Percentiles rank a stretch among this genome's conserved stretches.
phyloP scores from a whole-genome alignment of 2,329 filamentous ascomycete species.

The Hypoxylon sp. region DNA sequence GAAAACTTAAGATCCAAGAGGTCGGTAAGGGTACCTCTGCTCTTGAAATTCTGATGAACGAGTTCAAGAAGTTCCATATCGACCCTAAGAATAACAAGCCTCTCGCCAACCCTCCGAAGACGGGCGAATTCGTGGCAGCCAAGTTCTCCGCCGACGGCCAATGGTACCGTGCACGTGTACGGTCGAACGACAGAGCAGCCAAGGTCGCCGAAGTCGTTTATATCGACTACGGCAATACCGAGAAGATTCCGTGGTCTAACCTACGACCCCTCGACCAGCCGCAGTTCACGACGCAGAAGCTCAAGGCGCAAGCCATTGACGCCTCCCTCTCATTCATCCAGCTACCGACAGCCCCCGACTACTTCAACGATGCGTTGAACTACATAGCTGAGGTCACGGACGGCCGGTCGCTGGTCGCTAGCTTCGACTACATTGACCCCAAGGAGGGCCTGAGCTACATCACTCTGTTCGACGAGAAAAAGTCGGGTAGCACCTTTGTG shows the following conservation, averaged over 20 bases:
- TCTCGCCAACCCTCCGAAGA: conserved; percentile 83
- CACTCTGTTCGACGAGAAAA: conserved; percentile 85
- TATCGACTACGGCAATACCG: conserved; percentile 96
- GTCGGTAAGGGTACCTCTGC: conserved; percentile 88
- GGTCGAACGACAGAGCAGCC: conserved; percentile 90
- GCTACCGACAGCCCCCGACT: conserved; percentile 84
- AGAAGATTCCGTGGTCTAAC: conserved; percentile 85
- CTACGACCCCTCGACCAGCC: conserved; percentile 84
- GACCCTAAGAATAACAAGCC: conserved; percentile 83
- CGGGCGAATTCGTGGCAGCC: conserved; percentile 90
- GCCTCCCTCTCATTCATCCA: conserved; percentile 90
- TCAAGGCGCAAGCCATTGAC: conserved; percentile 89
- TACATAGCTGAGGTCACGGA: conserved; percentile 82
- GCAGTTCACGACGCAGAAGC: conserved; percentile 83
- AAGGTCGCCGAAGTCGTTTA: conserved; percentile 93
- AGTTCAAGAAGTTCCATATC: conserved; percentile 91
- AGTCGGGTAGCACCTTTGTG: conserved; percentile 64
- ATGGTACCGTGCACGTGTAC: conserved; percentile 94
- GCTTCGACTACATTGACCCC: conserved; percentile 84
- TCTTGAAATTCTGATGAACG: conserved; percentile 87
- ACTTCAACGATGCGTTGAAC: conserved; percentile 82
- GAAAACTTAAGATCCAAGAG: conserved; percentile 90
- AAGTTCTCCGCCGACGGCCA: conserved; percentile 90
- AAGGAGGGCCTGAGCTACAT: conserved; percentile 87
- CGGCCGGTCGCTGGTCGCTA: conserved; percentile 84